phyloP scores from a whole-genome alignment of 805 yeast genomes.

The Suhomyces xylopsoci region DNA sequence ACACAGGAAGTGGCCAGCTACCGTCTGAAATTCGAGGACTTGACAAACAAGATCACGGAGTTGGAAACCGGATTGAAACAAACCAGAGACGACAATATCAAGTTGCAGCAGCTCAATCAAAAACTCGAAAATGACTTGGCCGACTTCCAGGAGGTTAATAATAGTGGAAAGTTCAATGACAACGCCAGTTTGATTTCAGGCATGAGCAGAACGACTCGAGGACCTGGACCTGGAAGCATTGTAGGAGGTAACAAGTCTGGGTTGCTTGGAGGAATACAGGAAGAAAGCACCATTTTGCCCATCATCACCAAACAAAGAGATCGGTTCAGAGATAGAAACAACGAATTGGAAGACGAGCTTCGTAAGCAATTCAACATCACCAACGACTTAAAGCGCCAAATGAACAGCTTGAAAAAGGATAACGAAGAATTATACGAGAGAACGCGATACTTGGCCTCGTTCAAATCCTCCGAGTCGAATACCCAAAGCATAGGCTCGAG shows the following conservation, averaged over 20 bases:
- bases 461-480: slow-evolving; percentile 23
- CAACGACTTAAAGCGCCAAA: slow-evolving; percentile 61
- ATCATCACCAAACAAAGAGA: slow-evolving; percentile 94
- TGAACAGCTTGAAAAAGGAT: slow-evolving; percentile 63
- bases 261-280: slow-evolving; percentile 15
- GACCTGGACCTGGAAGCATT: slow-evolving; percentile 24
- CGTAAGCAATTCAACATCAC: slow-evolving; percentile 54
- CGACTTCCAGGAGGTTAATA: slow-evolving; percentile 45
- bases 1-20: slow-evolving; percentile 65
- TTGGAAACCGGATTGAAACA: slow-evolving; percentile 37
- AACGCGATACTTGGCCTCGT: slow-evolving; percentile 62
- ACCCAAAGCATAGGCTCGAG: slow-evolving; percentile 11
- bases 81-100: slow-evolving; percentile 36
- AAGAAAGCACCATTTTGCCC: slow-evolving; percentile 61
- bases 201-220: slow-evolving; percentile 32
- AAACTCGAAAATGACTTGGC: slow-evolving; percentile 75
- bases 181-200: slow-evolving; percentile 69
- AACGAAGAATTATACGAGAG: slow-evolving; percentile 79
- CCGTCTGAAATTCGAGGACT: slow-evolving; percentile 56
- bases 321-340: slow-evolving; percentile 78
- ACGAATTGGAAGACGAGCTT: slow-evolving; percentile 79
- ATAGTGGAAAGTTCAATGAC: slow-evolving; percentile 50
- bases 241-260: slow-evolving; percentile 31
- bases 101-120: slow-evolving; percentile 46
- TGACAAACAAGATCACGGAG: slow-evolving; percentile 36